Conservation (phyloP, 1,284 basidiomycete species). For the Ceratobasidium sp. region DNA sequence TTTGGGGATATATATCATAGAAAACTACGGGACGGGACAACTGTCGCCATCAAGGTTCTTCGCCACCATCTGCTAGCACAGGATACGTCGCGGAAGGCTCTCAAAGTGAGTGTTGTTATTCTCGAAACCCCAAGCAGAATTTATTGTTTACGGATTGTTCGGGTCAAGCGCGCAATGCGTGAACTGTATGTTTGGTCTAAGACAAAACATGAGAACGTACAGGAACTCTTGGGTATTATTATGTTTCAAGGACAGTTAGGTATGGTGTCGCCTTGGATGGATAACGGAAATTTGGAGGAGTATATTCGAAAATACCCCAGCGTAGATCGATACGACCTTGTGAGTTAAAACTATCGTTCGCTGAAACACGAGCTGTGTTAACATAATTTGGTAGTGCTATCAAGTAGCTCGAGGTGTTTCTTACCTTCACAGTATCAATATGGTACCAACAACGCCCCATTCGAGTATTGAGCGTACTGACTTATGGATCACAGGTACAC, state of each 20-base stretch:
- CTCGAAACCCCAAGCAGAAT: not conserved
- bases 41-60: conserved; percentile 12
- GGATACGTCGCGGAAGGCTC: not conserved
- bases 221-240: conserved; percentile 2
- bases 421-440: conserved; percentile 12
- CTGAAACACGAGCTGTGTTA: not conserved
- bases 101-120: not conserved
- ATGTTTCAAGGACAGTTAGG: conserved; percentile 15
- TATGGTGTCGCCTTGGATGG: conserved; percentile 32
- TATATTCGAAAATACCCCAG: conserved; percentile 2
- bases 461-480: not conserved
- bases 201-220: conserved; percentile 11
- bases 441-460: not conserved
- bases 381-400: not conserved
- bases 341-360: not conserved
- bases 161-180: conserved; percentile 19
- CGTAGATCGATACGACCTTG: conserved; percentile 9
- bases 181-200: conserved; percentile 22
- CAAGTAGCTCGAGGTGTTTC: conserved; percentile 20
- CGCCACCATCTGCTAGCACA: not conserved
- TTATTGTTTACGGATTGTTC: not conserved
- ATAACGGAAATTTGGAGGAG: conserved; percentile 19
- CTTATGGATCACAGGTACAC: not conserved
- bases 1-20: conserved; percentile 24
- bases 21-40: not conserved